Evolutionary conservation across 2,329 filamentous ascomycete species (phyloP).

Genomic region (Aspergillus piperis): DNA sequence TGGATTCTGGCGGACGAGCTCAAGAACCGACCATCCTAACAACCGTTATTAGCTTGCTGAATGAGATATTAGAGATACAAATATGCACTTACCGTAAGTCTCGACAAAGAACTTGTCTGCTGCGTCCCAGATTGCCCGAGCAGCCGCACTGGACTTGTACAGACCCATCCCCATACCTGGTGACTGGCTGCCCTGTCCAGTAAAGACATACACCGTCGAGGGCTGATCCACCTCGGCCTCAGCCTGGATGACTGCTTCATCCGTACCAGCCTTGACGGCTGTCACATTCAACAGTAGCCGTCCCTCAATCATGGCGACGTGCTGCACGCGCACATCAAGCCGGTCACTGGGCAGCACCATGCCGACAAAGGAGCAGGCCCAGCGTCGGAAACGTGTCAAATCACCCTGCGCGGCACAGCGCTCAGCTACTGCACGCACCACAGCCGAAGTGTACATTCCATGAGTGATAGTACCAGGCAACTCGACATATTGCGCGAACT

Average conservation of each 20-base stretch:
- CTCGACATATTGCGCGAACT: conserved; percentile 92
- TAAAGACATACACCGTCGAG: conserved; percentile 91
- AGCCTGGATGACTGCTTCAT: conserved; percentile 81
- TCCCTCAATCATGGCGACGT: conserved; percentile 80
- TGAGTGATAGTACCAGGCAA: conserved; percentile 94
- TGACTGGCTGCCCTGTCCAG: conserved; percentile 93
- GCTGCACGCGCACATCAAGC: conserved; percentile 86
- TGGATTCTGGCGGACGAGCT: conserved; percentile 97
- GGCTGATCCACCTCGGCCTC: conserved; percentile 96
- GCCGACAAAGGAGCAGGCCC: conserved; percentile 66
- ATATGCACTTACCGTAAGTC: conserved; percentile 68
- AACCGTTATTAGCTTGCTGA: neutral
- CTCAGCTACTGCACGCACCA: conserved; percentile 64
- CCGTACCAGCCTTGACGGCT: conserved; percentile 30
- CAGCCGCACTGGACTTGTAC: conserved; percentile 86
- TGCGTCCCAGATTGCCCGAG: conserved; percentile 91
- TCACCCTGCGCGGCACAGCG: conserved; percentile 69
- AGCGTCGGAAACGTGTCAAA: conserved; percentile 90
- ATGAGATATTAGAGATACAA: neutral
- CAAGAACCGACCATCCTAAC: conserved; percentile 75
- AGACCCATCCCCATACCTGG: conserved; percentile 99
- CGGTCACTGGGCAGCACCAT: conserved; percentile 96
- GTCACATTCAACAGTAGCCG: neutral
- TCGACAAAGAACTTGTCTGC: conserved; percentile 95
- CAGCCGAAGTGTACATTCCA: conserved; percentile 96